Evolutionary conservation across 2,329 filamentous ascomycete species (phyloP), one percentile per base, ranked within the genome.

Genomic region (Arthrobotrys pseudoclavata): DNA sequence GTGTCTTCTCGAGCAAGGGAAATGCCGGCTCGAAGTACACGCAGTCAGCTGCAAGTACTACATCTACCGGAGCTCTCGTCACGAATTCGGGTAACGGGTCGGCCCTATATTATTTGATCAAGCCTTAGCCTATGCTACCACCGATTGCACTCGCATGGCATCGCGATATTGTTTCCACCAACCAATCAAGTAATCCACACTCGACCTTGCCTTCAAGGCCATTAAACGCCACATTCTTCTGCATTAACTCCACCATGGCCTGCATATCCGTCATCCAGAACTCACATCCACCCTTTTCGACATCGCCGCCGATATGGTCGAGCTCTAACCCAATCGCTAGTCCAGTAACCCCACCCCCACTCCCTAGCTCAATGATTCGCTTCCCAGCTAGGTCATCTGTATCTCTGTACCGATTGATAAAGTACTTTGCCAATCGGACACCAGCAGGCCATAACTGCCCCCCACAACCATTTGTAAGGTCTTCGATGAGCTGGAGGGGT

Each of bases 21-120:
- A 98, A 98, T 0, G 96, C 93, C 1, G 95, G 94, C 84, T 98
- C 96, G 83, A 97, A 97, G 86, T 98, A 99, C 60, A 97, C 94
- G 84, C 95, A 98, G 84, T 98, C 96, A 47, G 94, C 95, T 2
- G 96, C 96, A n/a, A 98, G 87, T 69, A 99, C 90, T 69, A 97
- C 86, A 81, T 94, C 90, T 18, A 94, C 93, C 79, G 88, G 88
- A 80, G 86, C 86, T 68, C 86, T 84, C 64, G 86, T 80, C 50
- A 91, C 85, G 50, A 85, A 84, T 48, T 85, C 83, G 42, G 89
- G 86, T 53, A 91, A 85, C 64, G 88, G 85, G 79, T 90, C 87
- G 71, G 89, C 89, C 90, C 89, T 91, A n/a, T n/a, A n/a, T n/a
- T n/a, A 80, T 24, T 40, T 15, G n/a, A 24, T 34, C 24, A 53